Evolutionary conservation across 352 stramenopile species (phyloP).

Genomic region (Phytophthora sojae): DNA sequence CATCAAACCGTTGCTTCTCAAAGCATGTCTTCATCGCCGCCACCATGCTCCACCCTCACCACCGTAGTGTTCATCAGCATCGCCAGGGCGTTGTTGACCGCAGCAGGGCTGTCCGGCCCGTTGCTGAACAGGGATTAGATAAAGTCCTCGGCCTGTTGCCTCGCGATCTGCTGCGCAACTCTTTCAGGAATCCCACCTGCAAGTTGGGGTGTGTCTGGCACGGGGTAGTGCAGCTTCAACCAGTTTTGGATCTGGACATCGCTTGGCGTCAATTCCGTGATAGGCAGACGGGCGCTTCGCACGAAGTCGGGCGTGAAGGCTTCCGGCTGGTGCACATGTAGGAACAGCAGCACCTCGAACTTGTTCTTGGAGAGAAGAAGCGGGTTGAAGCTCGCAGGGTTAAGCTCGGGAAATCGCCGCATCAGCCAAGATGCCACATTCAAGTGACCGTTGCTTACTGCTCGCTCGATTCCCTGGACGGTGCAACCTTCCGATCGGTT

Average conservation of each 20-base stretch:
- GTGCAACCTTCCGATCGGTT: no score
- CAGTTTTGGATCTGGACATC: background rate
- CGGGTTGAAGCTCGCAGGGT: no score
- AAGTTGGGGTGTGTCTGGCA: background rate
- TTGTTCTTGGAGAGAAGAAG: no score
- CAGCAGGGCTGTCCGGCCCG: background rate
- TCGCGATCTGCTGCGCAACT: background rate
- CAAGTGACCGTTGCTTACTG: no score
- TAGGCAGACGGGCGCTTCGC: background rate
- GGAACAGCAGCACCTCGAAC: slow-evolving; percentile 15
- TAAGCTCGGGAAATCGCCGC: no score
- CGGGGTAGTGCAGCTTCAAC: background rate
- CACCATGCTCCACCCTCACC: background rate
- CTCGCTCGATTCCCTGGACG: no score
- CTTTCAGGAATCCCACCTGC: background rate
- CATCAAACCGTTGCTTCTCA: background rate
- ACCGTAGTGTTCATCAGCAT: background rate
- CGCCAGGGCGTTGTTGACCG: background rate
- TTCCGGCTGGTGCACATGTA: background rate
- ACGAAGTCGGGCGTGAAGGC: background rate
- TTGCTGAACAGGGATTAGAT: background rate
- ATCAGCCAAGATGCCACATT: no score
- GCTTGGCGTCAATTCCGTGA: background rate
- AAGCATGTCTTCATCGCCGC: background rate
- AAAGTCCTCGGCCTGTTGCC: background rate